These are phyloP conservation scores for Botryotinia convoluta DNA, from an alignment of 2,329 filamentous ascomycete genomes.

Conservation along the genomic window DNA sequence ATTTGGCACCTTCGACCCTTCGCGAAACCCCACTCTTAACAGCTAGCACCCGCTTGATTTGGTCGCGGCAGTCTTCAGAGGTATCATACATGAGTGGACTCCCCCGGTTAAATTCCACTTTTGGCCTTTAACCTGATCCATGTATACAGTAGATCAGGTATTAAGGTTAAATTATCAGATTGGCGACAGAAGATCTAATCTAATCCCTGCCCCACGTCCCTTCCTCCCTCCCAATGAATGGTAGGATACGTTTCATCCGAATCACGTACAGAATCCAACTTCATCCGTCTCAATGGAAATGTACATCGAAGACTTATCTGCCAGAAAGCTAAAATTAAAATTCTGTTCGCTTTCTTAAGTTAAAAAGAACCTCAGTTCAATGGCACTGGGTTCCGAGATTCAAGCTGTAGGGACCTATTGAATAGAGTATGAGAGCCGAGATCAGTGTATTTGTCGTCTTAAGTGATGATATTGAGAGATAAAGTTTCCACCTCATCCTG, in stretches of 20 bases:
- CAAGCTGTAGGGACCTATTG: background rate
- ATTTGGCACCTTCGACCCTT: background rate
- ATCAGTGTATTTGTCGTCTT: background rate
- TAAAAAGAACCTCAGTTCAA: background rate
- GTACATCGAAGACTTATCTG: background rate
- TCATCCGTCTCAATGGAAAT: too few relatives aligned
- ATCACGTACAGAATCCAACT: background rate
- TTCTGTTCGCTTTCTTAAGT: background rate
- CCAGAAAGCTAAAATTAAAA: background rate
- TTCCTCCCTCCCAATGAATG: background rate
- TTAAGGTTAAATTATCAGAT: background rate
- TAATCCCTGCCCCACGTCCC: background rate
- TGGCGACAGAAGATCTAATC: background rate
- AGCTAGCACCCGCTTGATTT: background rate
- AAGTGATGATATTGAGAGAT: background rate
- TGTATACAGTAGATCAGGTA: background rate
- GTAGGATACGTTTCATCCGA: background rate
- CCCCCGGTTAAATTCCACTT: background rate
- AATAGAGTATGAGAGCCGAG: background rate
- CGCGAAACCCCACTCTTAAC: background rate
- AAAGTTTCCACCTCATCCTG: fast-evolving
- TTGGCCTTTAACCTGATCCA: background rate
- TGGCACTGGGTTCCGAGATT: background rate
- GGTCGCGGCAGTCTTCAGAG: background rate
- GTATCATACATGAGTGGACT: background rate